Base-by-base conservation (phyloP, 257 asterid genomes). In the Solanum tarapatanum region DNA sequence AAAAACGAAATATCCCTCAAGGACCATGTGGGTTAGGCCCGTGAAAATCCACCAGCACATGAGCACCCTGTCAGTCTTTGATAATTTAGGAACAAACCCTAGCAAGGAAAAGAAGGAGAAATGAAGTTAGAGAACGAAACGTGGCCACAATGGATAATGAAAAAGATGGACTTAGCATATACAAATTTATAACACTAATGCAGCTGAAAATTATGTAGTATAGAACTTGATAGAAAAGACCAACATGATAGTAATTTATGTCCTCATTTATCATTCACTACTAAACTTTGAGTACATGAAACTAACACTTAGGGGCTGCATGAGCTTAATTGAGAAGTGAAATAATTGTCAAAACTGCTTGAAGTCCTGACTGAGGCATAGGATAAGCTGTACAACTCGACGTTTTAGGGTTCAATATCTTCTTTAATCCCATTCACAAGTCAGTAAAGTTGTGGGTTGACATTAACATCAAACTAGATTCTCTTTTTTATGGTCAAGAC, bases 41-140 rank as follows among this genome's bases (percentile, higher is more conserved):
- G 99, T 94, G 96, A 95, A 93, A 76, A 93, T 92, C 98, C 98
- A 97, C 99, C 99, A 97, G 92, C 99, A 94, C 98, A 95, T 93
- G 17, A 97, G 92, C 66, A 90, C 9, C 90, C 99, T 93, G 84
- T 97, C 99, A 19, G 87, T 86, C 87, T 93, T 96, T 8, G 99
- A 89, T n/a, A 87, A 84, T 92, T 90, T 95, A 43, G 70, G 95
- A 76, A 92, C 84, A 60, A 90, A 84, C 88, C 99, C 99, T 97
- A 87, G 75, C 24, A 86, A 84, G 48, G 72, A 35, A 83, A 23
- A 62, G 26, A 37, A 41, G 74, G 68, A 58, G 70, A 88, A 73
- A 80, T 32, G 32, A 55, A 23, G 60, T 62, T 72, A 43, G 75
- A 14, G 55, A 21, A 10, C 16, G 23, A 21, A 11, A 24, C 12